These are phyloP conservation scores for Epichloe hybrida DNA, from an alignment of 2,329 filamentous ascomycete genomes.

Conservation along the genomic window DNA sequence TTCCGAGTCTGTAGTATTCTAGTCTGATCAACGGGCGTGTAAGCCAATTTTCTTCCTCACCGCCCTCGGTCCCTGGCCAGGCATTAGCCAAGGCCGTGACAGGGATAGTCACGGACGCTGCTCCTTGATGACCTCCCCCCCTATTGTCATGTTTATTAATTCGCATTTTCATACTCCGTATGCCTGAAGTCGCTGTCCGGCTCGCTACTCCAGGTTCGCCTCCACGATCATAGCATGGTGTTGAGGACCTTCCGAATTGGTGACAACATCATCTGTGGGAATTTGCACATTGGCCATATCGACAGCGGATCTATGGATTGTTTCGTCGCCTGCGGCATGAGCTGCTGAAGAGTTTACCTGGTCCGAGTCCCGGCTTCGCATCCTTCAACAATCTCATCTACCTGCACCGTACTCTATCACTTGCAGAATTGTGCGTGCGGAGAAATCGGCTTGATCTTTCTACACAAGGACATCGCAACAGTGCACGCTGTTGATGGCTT, in stretches of 20 bases:
- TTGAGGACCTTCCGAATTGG: background rate
- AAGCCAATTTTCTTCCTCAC: background rate
- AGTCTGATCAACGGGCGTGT: background rate
- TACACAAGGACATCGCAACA: background rate
- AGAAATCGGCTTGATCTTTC: background rate
- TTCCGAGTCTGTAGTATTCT: background rate
- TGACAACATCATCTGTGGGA: background rate
- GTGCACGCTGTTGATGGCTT: background rate
- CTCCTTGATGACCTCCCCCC: background rate
- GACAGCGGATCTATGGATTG: background rate
- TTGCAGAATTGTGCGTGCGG: background rate
- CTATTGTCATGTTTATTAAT: background rate
- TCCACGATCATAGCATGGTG: slow-evolving; percentile 3
- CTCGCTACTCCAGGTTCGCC: background rate
- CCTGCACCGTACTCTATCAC: background rate
- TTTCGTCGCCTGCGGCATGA: background rate
- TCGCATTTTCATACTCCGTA: background rate
- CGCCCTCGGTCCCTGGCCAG: slow-evolving; percentile 2
- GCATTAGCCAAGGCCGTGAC: slow-evolving; percentile 1
- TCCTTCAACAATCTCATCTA: background rate
- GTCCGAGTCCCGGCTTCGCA: background rate
- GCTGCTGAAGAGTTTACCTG: background rate
- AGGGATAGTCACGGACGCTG: background rate
- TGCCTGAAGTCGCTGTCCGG: background rate
- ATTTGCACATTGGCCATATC: background rate